Evolutionary conservation across 2,329 filamentous ascomycete genomes (phyloP), one percentile per base, ranked within the genome.

Genomic region (Cadophora gregata): DNA sequence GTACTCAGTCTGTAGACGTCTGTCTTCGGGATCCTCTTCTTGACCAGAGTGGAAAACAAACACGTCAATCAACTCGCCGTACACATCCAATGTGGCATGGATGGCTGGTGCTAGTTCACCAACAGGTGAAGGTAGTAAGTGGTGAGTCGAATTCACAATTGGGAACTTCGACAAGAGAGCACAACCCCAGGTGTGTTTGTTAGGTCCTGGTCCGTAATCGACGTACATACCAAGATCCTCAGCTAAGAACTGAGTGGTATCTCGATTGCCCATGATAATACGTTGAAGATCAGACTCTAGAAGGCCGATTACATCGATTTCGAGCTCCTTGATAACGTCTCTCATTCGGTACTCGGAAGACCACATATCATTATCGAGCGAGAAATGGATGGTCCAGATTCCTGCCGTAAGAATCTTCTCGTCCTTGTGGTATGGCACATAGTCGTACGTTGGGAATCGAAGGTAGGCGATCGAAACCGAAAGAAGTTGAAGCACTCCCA

Each of bases 221-320:
- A 96, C 94, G 76, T 97, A 99, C 96, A 99, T 99, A 73, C 96
- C 96, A 12, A 99, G 86, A 72, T 99, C 94, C 78, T 98, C 95
- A 24, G 96, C 94, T 9, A 99, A 86, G 80, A 93, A 96, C 77
- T 98, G 96, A 1, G 96, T 97, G 9, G 93, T 91, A 78, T 99
- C 96, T 72, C 96, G 91, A 81, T 98, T 99, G 75, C 96, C 96
- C 96, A 98, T 99, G 83, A 99, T 99, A 81, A 99, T 97, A 73
- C 95, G 92, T 81, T 99, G 96, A 42, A 93, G 86, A 77, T 99
- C 96, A 0, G 91, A 92, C 79, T 99, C 96, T 0, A 99, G 85
- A 24, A 99, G 86, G n/a, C 96, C 96, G 56, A 99, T 86, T 5
- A 99, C 93, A 76, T 99, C 96, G n/a, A 99, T 82, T 79, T 99